Percentiles rank a stretch among this genome's conserved stretches.
Evolutionary conservation across 495 filamentous ascomycete species (phyloP).

Genomic region (Xylaria palmicola): DNA sequence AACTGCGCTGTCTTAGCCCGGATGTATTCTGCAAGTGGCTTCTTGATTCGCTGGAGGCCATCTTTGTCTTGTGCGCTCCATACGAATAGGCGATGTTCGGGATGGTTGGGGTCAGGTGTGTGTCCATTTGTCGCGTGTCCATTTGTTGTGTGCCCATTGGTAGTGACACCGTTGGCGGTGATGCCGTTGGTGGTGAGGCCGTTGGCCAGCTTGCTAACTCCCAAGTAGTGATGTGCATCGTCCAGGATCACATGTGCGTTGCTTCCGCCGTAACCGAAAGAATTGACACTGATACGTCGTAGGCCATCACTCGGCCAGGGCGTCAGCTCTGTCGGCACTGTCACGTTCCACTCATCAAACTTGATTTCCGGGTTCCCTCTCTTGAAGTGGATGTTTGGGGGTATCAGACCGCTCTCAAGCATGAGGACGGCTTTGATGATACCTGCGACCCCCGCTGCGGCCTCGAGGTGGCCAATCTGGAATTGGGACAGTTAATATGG

Average conservation of each 20-base stretch:
- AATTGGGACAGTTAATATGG: too few relatives aligned
- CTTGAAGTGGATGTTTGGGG: conserved; percentile 40
- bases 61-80: not conserved
- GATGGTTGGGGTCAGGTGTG: not conserved
- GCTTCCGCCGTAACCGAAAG: not conserved
- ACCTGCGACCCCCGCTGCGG: conserved; percentile 39
- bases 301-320: not conserved
- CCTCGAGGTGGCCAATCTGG: conserved; percentile 37
- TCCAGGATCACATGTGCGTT: conserved; percentile 1
- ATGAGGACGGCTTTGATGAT: conserved; percentile 52
- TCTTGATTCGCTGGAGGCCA: not conserved
- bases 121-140: not conserved
- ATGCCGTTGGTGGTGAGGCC: not conserved
- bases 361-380: conserved; percentile 41
- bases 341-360: conserved; percentile 15
- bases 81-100: not conserved
- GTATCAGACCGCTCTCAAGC: conserved; percentile 45
- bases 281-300: conserved; percentile 1
- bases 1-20: not conserved
- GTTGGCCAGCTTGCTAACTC: not conserved
- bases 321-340: conserved; percentile 8
- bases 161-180: not conserved
- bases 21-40: not conserved
- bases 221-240: not conserved
- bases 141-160: not conserved